A percentile compares a stretch with the other conserved stretches of the same genome.
Conservation (phyloP, 192 early-diverging fungal species). For the Podila verticillata region DNA sequence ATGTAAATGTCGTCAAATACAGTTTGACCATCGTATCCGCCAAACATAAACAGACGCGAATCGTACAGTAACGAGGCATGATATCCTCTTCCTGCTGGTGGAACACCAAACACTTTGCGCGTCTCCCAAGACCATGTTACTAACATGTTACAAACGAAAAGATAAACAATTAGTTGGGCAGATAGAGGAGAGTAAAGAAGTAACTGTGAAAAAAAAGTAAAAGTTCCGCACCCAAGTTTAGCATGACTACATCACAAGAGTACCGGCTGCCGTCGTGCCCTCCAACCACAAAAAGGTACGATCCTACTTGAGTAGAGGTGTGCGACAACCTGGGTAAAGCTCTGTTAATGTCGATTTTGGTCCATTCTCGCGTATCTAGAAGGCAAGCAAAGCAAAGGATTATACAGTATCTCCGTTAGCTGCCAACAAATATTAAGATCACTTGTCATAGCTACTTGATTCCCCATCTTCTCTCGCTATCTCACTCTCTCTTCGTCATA, state of each 20-base stretch:
- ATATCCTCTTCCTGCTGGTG: slow-evolving; percentile 79
- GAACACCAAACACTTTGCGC: slow-evolving; percentile 71
- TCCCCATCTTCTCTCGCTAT: background rate
- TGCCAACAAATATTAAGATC: background rate
- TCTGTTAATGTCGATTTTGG: slow-evolving; percentile 68
- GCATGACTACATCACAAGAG: slow-evolving; percentile 80
- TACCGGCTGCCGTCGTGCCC: slow-evolving; percentile 89
- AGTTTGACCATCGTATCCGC: slow-evolving; percentile 85
- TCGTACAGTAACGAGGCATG: slow-evolving; percentile 83
- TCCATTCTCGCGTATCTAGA: slow-evolving; percentile 65
- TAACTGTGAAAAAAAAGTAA: too few species aligned
- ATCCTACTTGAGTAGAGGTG: slow-evolving; percentile 86
- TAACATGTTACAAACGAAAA: background rate
- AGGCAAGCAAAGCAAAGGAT: background rate
- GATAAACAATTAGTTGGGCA: background rate
- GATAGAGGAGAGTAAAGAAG: too few species aligned
- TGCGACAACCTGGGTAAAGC: slow-evolving; percentile 80
- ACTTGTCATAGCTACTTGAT: background rate
- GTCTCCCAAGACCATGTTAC: slow-evolving; percentile 90
- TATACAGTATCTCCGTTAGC: background rate
- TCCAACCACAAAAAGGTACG: slow-evolving; percentile 87
- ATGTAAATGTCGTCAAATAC: slow-evolving; percentile 88
- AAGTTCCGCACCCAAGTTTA: slow-evolving; percentile 70
- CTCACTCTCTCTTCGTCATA: too few species aligned
- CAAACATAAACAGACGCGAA: slow-evolving; percentile 83